These are phyloP conservation scores for Pythium aristosporum DNA, from an alignment of 352 stramenopile species.

Conservation along the genomic window DNA sequence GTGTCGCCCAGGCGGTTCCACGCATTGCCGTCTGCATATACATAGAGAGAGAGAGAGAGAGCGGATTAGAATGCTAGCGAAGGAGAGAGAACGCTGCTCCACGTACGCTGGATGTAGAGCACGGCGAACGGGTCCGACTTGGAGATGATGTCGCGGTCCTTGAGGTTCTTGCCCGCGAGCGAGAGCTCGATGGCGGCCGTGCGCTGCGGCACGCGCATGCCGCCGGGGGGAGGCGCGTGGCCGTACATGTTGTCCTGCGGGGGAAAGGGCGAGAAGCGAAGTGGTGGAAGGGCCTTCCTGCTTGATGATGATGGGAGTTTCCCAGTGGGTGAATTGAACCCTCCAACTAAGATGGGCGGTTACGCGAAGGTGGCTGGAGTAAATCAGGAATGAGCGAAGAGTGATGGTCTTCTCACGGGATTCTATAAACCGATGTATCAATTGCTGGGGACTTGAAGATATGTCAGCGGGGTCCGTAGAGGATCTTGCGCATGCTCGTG, in stretches of 20 bases:
- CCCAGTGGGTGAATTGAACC: not conserved
- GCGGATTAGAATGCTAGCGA: not conserved
- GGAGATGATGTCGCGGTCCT: constrained; percentile 83
- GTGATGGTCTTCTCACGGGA: not conserved
- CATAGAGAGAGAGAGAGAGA: not conserved
- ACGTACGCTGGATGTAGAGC: constrained; percentile 45
- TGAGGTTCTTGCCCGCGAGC: constrained; percentile 76
- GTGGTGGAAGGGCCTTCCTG: not conserved
- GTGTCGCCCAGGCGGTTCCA: constrained; percentile 78
- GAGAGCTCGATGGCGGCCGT: constrained; percentile 79
- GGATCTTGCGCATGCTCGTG: constrained; percentile 11
- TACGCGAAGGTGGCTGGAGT: not conserved
- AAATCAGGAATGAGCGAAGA: constrained; percentile 1
- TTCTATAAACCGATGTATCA: too few relatives aligned
- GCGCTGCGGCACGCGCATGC: constrained; percentile 20
- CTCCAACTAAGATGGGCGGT: not conserved
- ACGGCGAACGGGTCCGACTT: constrained; percentile 88
- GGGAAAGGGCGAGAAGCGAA: not conserved
- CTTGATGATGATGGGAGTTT: not conserved
- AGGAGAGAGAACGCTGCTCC: not conserved
- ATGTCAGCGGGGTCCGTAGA: not conserved
- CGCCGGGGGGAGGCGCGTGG: not conserved
- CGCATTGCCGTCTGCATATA: constrained; percentile 35
- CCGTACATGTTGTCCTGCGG: constrained; percentile 12
- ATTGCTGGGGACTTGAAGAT: too few relatives aligned